Conservation (phyloP, 1,284 basidiomycete genomes). For the Bjerkandera adusta region DNA sequence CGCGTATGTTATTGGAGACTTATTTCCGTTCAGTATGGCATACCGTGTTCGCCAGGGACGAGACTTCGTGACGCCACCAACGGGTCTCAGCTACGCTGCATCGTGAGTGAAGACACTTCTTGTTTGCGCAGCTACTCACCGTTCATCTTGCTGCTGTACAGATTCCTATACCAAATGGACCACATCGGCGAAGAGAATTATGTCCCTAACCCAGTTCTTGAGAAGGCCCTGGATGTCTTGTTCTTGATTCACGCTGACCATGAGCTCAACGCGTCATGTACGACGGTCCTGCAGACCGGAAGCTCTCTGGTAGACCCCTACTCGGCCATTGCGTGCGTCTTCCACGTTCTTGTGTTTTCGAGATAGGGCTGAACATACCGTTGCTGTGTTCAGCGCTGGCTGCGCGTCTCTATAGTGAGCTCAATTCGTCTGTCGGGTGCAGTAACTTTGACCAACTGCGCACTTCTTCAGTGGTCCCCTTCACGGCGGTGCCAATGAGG, state of each 20-base stretch:
- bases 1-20: neutral
- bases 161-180: constrained; percentile 88
- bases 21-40: constrained; percentile 67
- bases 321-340: constrained; percentile 70
- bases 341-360: neutral
- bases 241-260: constrained; percentile 90
- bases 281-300: constrained; percentile 83
- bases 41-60: constrained; percentile 87
- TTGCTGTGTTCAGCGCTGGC: constrained; percentile 52
- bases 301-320: constrained; percentile 87
- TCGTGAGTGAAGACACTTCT: constrained; percentile 48
- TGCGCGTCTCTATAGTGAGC: constrained; percentile 82
- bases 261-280: constrained; percentile 82
- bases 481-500: constrained; percentile 85
- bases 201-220: constrained; percentile 76
- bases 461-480: constrained; percentile 69
- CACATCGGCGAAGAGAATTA: constrained; percentile 73
- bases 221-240: constrained; percentile 80
- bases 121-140: no score
- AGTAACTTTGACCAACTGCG: neutral
- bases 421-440: no score
- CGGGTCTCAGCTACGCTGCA: constrained; percentile 78
- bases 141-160: no score
- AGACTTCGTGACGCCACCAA: constrained; percentile 83
- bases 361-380: constrained; percentile 2